Evolutionary conservation across 169 alveolate species (phyloP).

Genomic region (Cryptosporidium muris): DNA sequence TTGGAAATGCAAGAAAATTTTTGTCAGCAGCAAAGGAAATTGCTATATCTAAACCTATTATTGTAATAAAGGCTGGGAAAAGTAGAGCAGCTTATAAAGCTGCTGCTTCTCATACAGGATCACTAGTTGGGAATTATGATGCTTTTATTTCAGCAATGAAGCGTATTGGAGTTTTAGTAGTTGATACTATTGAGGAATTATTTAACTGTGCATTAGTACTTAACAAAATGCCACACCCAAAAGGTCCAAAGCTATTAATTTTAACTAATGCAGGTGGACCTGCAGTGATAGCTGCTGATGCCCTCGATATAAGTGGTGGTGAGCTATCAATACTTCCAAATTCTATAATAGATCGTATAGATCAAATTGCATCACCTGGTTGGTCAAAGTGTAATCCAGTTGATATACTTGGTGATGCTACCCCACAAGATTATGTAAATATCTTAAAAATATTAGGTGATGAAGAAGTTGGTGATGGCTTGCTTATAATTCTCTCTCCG

Average conservation of each 20-base stretch:
- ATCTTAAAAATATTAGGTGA: conserved; percentile 74
- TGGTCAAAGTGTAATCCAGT: conserved; percentile 83
- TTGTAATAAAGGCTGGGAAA: conserved; percentile 82
- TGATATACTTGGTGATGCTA: conserved; percentile 86
- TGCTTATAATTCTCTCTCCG: conserved; percentile 79
- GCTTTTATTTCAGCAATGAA: conserved; percentile 79
- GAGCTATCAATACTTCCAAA: conserved; percentile 73
- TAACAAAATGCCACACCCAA: conserved; percentile 75
- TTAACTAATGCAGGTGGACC: conserved; percentile 86
- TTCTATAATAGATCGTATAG: conserved; percentile 71
- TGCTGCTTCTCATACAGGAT: conserved; percentile 84
- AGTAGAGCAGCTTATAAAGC: conserved; percentile 82
- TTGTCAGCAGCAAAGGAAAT: conserved; percentile 78
- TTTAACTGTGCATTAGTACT: conserved; percentile 75
- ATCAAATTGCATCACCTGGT: conserved; percentile 77
- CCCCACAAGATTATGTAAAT: conserved; percentile 78
- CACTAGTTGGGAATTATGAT: conserved; percentile 82
- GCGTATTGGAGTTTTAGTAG: conserved; percentile 79
- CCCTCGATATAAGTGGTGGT: conserved; percentile 75
- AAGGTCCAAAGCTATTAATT: conserved; percentile 77
- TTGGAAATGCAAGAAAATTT: conserved; percentile 80
- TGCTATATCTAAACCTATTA: conserved; percentile 77
- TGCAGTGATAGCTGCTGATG: conserved; percentile 82
- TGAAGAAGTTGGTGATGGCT: conserved; percentile 78
- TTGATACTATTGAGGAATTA: conserved; percentile 79